These are phyloP conservation scores for Tulasnella calospora DNA, from an alignment of 768 basidiomycete genomes.

Conservation along the genomic window DNA sequence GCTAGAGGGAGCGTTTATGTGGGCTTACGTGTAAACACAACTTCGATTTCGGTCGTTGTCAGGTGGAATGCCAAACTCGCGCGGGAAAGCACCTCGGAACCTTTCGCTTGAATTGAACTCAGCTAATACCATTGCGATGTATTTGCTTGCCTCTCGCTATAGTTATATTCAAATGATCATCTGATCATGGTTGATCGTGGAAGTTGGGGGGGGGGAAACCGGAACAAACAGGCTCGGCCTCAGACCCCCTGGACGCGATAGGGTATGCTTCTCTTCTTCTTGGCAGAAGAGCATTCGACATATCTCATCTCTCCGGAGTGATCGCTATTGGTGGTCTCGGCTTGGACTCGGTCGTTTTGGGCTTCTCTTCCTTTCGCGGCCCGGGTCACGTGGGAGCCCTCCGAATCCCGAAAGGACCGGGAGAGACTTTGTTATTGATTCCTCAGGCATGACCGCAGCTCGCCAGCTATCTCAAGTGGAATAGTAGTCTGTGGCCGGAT, in stretches of 20 bases:
- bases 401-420: background rate
- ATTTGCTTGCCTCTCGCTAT: no score
- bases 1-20: no score
- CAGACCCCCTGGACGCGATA: background rate
- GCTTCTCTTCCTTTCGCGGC: background rate
- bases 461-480: background rate
- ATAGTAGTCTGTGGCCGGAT: background rate
- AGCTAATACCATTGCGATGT: no score
- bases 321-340: background rate
- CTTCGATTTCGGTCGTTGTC: no score
- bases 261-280: background rate
- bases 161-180: no score
- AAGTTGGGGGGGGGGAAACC: background rate
- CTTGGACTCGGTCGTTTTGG: background rate
- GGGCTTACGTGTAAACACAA: no score
- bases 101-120: no score
- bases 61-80: no score
- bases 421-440: background rate
- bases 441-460: background rate
- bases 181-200: no score
- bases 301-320: background rate
- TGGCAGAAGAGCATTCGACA: background rate
- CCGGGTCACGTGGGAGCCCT: background rate
- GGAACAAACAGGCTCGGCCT: background rate
- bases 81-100: no score